Evolutionary conservation across 2,329 filamentous ascomycete species (phyloP).

Genomic region (Beauveria medogensis): DNA sequence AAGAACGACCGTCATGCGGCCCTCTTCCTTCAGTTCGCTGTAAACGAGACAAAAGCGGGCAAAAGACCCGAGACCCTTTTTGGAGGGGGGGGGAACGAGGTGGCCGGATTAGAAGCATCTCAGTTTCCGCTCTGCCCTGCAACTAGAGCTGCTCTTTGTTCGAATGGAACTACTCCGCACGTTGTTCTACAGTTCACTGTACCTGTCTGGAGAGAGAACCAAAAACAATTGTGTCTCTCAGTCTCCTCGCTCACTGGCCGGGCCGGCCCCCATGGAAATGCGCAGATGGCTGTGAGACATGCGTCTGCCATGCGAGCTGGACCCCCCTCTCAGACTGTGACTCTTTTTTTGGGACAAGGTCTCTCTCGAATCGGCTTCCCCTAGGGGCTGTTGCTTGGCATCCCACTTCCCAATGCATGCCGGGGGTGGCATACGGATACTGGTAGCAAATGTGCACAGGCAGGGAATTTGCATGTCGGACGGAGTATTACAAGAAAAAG

Average conservation of each 20-base stretch:
- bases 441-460: background rate
- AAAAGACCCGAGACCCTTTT: background rate
- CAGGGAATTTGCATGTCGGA: background rate
- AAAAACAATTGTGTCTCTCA: background rate
- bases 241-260: background rate
- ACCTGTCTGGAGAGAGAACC: background rate
- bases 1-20: background rate
- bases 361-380: slow-evolving; percentile 1
- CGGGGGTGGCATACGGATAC: background rate
- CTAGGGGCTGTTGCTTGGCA: background rate
- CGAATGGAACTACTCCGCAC: background rate
- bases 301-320: slow-evolving; percentile 9
- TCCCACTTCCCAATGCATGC: slow-evolving; percentile 1
- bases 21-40: background rate
- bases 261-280: background rate
- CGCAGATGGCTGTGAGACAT: slow-evolving; percentile 7
- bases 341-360: slow-evolving; percentile 5
- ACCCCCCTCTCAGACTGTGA: background rate
- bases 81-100: background rate
- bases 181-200: background rate
- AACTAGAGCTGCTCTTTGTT: too few relatives aligned
- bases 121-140: background rate
- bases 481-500: background rate
- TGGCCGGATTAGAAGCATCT: background rate
- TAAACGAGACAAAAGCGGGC: slow-evolving; percentile 1